Conservation (phyloP, 2,329 filamentous ascomycete genomes). For the Cladorrhinum sp. region DNA sequence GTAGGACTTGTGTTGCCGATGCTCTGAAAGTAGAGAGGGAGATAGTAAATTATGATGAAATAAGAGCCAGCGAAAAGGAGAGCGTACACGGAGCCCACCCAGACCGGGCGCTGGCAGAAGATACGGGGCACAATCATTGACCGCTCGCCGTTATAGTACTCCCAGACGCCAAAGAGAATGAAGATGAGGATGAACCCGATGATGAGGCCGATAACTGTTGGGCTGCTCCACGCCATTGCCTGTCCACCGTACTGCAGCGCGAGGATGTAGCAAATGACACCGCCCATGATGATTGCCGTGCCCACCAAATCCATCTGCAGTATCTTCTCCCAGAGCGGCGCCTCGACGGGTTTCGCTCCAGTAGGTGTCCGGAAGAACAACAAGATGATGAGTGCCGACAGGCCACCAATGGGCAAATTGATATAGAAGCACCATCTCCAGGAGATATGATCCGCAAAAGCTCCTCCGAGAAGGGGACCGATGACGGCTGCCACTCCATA, state of each 20-base stretch:
- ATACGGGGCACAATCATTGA: conserved; percentile 50
- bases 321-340: conserved; percentile 37
- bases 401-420: conserved; percentile 32
- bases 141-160: conserved; percentile 40
- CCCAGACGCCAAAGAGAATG: conserved; percentile 32
- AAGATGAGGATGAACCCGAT: conserved; percentile 29
- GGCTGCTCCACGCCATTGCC: conserved; percentile 36
- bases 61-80: conserved; percentile 43
- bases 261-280: conserved; percentile 38
- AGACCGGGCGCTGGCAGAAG: conserved; percentile 42
- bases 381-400: conserved; percentile 26
- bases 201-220: conserved; percentile 36
- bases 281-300: conserved; percentile 37
- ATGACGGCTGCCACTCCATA: conserved; percentile 27
- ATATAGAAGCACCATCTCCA: conserved; percentile 35
- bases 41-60: conserved; percentile 45
- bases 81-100: conserved; percentile 39
- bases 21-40: conserved; percentile 52
- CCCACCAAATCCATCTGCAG: conserved; percentile 43
- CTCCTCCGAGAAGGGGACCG: conserved; percentile 30
- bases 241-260: conserved; percentile 44
- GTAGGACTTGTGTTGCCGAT: conserved; percentile 40
- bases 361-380: conserved; percentile 37
- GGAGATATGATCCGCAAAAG: conserved; percentile 26
- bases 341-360: conserved; percentile 31